These are phyloP conservation scores for Pulveroboletus sp. DNA, from an alignment of 768 basidiomycete genomes.

Conservation along the genomic window DNA sequence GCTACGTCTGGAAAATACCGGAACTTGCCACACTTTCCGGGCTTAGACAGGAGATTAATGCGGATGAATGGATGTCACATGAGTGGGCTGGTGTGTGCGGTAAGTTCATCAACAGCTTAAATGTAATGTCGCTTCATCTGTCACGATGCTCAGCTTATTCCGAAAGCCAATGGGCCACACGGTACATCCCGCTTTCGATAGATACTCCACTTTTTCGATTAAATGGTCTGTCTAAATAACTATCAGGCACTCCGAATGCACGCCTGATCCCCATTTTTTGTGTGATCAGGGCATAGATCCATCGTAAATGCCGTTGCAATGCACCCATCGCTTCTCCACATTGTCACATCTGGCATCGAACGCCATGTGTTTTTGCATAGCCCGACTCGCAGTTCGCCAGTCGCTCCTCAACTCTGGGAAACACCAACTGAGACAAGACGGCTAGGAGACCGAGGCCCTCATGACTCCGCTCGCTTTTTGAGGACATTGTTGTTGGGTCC, in stretches of 20 bases:
- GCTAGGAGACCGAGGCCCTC: conserved; percentile 33
- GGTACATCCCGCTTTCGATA: conserved; percentile 59
- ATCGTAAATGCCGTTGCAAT: conserved; percentile 73
- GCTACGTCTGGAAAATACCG: conserved; percentile 77
- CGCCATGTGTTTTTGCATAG: conserved; percentile 65
- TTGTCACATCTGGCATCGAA: conserved; percentile 73
- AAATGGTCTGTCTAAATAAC: conserved; percentile 39
- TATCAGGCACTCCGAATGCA: background rate
- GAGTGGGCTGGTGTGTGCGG: conserved; percentile 28
- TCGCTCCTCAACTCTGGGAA: conserved; percentile 36
- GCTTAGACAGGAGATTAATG: conserved; percentile 41
- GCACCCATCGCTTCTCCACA: conserved; percentile 64
- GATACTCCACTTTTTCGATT: conserved; percentile 57
- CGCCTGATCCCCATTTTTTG: conserved; percentile 2
- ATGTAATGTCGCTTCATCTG: conserved; percentile 5
- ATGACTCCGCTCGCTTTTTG: conserved; percentile 35
- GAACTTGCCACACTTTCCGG: conserved; percentile 38
- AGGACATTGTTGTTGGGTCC: conserved; percentile 31
- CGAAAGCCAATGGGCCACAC: conserved; percentile 33
- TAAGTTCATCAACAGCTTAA: conserved; percentile 21
- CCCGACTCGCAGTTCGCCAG: conserved; percentile 54
- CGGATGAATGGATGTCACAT: conserved; percentile 41
- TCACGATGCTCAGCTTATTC: conserved; percentile 41
- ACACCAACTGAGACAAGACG: conserved; percentile 48
- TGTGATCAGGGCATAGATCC: conserved; percentile 56